Conservation (phyloP, 2,329 filamentous ascomycete species). For the Cladosporium oxysporum region DNA sequence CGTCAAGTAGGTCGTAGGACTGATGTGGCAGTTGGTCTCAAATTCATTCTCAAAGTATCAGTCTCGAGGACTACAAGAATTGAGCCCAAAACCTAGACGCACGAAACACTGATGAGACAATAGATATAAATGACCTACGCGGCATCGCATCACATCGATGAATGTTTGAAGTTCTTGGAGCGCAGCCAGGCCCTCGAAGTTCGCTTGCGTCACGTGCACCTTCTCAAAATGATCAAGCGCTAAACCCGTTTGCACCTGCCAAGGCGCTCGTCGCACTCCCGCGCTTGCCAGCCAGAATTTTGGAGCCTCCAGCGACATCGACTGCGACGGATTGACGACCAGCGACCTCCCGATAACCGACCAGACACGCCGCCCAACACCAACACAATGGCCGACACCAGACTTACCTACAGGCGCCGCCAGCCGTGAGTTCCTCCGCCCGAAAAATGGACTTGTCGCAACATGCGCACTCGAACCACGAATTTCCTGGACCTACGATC, state of each 20-base stretch:
- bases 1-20: not conserved
- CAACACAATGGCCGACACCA: constrained; percentile 55
- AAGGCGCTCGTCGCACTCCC: constrained; percentile 7
- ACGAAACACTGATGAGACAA: not conserved
- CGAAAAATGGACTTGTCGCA: constrained; percentile 1
- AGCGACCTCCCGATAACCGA: constrained; percentile 20
- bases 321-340: constrained; percentile 15
- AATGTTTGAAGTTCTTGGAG: not conserved
- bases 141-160: not conserved
- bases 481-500: constrained; percentile 5
- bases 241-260: not conserved
- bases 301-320: constrained; percentile 18
- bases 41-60: not conserved
- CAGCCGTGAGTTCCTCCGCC: constrained; percentile 15
- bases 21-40: not conserved
- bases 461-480: constrained; percentile 15
- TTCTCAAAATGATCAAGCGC: not conserved
- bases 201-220: not conserved
- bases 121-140: not conserved
- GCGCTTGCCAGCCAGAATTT: not conserved
- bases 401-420: constrained; percentile 40
- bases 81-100: not conserved
- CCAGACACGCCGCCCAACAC: constrained; percentile 31
- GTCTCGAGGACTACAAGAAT: not conserved
- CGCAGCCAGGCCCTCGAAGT: not conserved